Evolutionary conservation across 176 grass and related monocot genomes (phyloP), one percentile per base, ranked within the genome.

Genomic region (Secale cereale): DNA sequence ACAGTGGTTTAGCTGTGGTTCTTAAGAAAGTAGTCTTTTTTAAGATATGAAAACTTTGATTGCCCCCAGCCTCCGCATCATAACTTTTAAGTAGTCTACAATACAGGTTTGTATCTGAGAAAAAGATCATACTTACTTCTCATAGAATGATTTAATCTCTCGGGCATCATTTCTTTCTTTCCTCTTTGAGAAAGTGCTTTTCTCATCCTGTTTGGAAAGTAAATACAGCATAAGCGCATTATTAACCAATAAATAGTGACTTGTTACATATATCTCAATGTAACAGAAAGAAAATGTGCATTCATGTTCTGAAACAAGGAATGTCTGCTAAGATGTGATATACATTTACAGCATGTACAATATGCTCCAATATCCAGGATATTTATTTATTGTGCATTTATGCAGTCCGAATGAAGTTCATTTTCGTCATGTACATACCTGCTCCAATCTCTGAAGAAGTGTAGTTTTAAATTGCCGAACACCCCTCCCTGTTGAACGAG

Each of bases 371-470:
- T 62, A 12, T 43, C 59, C 35, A 77, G 30, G 62, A 82, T 39
- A 65, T 15, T 77, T 22, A 69, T 23, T 8, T 26, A 14, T 74
- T 30, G 16, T 65, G 35, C 67, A 82, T 56, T 32, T 86, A 62
- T 65, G 62, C 6, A 23, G 17, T 59, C 50, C 39, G 36, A 10
- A 41, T 77, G 36, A 45, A 72, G 29, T 37, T 85, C 39, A 81
- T 80, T 66, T 10, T 17, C 16, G 81, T 46, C 70, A 35, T 82
- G 56, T 77, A 77, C 72, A 80, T 45, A 98, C 96, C 91, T 92
- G 87, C n/a, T 98, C 91, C 81, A 98, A 93, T 70, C 87, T 91
- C 52, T 90, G 96, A 84, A 98, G 87, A 92, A 98, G 96, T 79
- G 85, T 37, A 70, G 93, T 95, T 86, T 98, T 98, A 65, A 95